These are phyloP conservation scores for Tylopilus sp. DNA, from an alignment of 1,284 basidiomycete species.

Conservation along the genomic window DNA sequence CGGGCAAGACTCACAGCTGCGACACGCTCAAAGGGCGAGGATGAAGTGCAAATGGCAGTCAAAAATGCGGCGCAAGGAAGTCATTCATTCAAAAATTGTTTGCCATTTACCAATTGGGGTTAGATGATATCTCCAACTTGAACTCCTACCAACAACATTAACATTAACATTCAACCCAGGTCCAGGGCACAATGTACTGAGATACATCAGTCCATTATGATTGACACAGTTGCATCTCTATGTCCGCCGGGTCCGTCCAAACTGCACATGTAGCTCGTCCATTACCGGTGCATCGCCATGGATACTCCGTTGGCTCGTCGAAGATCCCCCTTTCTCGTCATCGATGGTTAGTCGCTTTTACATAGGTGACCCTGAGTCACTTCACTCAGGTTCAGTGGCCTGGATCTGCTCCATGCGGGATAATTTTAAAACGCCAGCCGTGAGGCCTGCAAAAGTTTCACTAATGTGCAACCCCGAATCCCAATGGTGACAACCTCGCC, in stretches of 20 bases:
- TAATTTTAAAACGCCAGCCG: background rate
- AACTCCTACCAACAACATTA: too few relatives aligned
- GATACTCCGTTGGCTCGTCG: background rate
- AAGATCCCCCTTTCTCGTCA: background rate
- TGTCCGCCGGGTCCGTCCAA: background rate
- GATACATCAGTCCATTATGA: too few relatives aligned
- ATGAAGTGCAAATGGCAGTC: background rate
- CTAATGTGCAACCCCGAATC: background rate
- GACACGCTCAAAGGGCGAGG: slow-evolving; percentile 19
- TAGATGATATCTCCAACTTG: too few relatives aligned
- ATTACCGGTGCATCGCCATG: background rate
- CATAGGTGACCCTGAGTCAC: background rate
- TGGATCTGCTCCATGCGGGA: background rate
- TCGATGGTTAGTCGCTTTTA: too few relatives aligned
- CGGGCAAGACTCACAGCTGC: slow-evolving; percentile 20
- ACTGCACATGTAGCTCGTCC: background rate
- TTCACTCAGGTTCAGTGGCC: too few relatives aligned
- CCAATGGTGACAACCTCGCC: background rate
- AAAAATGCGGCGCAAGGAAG: background rate
- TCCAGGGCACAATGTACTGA: background rate
- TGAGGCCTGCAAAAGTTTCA: too few relatives aligned
- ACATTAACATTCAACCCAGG: background rate
- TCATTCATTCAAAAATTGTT: slow-evolving; percentile 9
- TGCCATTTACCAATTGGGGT: slow-evolving; percentile 18
- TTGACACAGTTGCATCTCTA: too few relatives aligned